Percentiles rank a stretch among this genome's conserved stretches.
phyloP scores from a whole-genome alignment of 257 asterid species.

The Leonotis leonurus region DNA sequence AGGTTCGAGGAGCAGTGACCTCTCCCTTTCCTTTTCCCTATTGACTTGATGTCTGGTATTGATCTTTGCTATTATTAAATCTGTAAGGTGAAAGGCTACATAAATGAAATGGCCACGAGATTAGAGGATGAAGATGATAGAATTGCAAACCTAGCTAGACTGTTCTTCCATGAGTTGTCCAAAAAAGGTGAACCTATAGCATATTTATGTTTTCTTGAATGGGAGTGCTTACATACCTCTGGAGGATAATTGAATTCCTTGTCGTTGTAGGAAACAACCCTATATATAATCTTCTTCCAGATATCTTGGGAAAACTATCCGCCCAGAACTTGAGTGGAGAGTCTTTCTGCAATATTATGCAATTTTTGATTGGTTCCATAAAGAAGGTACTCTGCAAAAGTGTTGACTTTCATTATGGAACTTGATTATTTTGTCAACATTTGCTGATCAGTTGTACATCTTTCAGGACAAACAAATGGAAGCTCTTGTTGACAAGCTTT shows the following conservation, averaged over 20 bases:
- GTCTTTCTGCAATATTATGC: constrained; percentile 94
- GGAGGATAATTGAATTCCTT: constrained; percentile 18
- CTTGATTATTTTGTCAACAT: background rate
- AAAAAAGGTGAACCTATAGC: constrained; percentile 61
- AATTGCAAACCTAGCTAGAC: constrained; percentile 76
- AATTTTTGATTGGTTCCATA: constrained; percentile 77
- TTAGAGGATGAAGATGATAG: constrained; percentile 89
- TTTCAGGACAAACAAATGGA: constrained; percentile 98
- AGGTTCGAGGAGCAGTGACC: constrained; percentile 45
- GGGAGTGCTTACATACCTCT: background rate
- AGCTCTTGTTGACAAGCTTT: constrained; percentile 92
- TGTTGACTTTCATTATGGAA: background rate
- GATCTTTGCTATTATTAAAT: constrained; percentile 6
- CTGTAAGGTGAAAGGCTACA: constrained; percentile 97
- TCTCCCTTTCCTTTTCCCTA: constrained; percentile 3
- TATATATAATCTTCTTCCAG: constrained; percentile 91
- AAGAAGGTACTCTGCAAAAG: constrained; percentile 58
- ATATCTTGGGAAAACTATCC: constrained; percentile 83
- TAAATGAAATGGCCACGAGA: constrained; percentile 85
- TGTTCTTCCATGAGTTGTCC: constrained; percentile 86
- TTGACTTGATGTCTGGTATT: constrained; percentile 14
- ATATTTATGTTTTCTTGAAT: background rate
- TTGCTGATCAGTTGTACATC: constrained; percentile 12
- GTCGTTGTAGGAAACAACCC: constrained; percentile 80
- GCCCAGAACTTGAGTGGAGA: constrained; percentile 68